Evolutionary conservation across 306 rosid species (phyloP), one percentile per base, ranked within the genome.

Genomic region (Begonia loranthoides): DNA sequence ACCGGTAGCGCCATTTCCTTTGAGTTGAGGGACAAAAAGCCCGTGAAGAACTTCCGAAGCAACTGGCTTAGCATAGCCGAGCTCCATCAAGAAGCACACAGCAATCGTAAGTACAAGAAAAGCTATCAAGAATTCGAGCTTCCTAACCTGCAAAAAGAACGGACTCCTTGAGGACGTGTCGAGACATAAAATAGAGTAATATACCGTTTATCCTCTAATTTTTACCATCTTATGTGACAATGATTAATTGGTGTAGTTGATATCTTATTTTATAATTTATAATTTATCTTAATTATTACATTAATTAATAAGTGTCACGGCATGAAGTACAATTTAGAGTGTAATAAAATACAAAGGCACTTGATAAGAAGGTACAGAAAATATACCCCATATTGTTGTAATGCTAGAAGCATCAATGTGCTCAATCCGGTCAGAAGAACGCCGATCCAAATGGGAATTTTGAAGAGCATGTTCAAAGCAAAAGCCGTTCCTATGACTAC

Each of bases 301-400:
- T 22, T 4, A 22, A 22, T 22, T 22, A 22, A n/a, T n/a, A n/a
- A n/a, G n/a, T n/a, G n/a, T n/a, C n/a, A n/a, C n/a, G n/a, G n/a
- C n/a, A n/a, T n/a, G n/a, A n/a, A n/a, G n/a, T n/a, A n/a, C n/a
- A n/a, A n/a, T n/a, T n/a, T n/a, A n/a, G n/a, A n/a, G n/a, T n/a
- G n/a, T n/a, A n/a, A n/a, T n/a, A n/a, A n/a, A n/a, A n/a, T n/a
- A n/a, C n/a, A n/a, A n/a, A n/a, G n/a, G n/a, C n/a, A n/a, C n/a
- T n/a, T 22, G 28, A 22, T 22, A 22, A 22, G 28, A 22, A 22
- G 4, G 4, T 22, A 28, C 4, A 28, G 34, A 28, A 28, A 4
- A 55, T 61, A 9, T 82, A 86, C 99, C 94, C 99, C 99, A 74
- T 86, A 90, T 63, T 90, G 99, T 52, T 90, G 99, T 64, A 90